phyloP scores from a whole-genome alignment of 2,329 filamentous ascomycete genomes.

The Rutstroemia sp. region DNA sequence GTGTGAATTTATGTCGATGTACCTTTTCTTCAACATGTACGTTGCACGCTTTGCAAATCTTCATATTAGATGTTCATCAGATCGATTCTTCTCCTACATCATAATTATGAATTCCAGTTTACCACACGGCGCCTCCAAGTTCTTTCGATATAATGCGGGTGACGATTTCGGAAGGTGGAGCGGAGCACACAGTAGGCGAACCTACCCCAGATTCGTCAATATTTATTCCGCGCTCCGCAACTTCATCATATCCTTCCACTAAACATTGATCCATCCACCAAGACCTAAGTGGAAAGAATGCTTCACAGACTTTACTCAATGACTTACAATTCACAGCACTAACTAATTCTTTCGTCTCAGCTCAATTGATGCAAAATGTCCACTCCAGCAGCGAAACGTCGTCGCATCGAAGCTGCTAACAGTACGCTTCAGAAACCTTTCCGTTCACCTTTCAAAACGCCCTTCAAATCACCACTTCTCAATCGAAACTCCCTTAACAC shows the following conservation, averaged over 20 bases:
- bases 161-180: too few relatives aligned
- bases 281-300: constrained; percentile 7
- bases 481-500: constrained; percentile 8
- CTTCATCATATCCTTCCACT: background rate
- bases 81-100: too few relatives aligned
- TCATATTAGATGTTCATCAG: too few relatives aligned
- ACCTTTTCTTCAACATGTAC: too few relatives aligned
- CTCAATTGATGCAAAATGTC: constrained; percentile 32
- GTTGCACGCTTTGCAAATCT: too few relatives aligned
- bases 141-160: background rate
- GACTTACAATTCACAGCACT: constrained; percentile 24
- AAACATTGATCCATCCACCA: background rate
- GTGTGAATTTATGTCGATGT: too few relatives aligned
- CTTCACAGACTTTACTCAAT: constrained; percentile 18
- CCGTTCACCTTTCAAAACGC: constrained; percentile 57
- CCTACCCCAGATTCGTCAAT: background rate
- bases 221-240: background rate
- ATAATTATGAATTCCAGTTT: too few relatives aligned
- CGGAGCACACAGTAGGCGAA: background rate
- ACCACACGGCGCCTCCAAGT: background rate
- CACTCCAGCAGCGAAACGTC: constrained; percentile 51
- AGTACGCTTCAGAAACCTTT: constrained; percentile 62
- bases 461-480: constrained; percentile 25
- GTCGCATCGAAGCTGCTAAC: constrained; percentile 50
- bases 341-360: constrained; percentile 11